Evolutionary conservation across 805 yeast species (phyloP), one percentile per base, ranked within the genome.

Genomic region (Candida vartiovaarae): DNA sequence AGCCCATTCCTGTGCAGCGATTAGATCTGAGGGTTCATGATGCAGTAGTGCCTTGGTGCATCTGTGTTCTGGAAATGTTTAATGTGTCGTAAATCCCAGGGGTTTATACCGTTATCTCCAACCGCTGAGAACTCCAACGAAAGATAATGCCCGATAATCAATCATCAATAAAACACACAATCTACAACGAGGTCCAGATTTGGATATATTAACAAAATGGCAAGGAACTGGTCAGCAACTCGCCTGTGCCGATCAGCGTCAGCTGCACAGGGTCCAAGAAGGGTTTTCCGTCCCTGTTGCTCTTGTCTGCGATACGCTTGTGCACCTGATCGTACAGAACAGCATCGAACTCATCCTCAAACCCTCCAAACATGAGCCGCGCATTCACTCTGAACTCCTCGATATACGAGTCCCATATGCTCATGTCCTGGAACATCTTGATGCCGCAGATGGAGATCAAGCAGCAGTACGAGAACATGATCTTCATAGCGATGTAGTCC

Each of bases 361-460:
- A 49, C 10, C 39, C 50, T 33, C 47, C 47, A 38, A 41, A 49
- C 36, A 32, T 36, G 5, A 32, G n/a, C n/a, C 11, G 34, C 2
- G 46, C 20, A 4, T 36, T 24, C 11, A 32, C 27, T 24, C 40
- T 46, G 34, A 49, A 55, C 36, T 45, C 49, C 9, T 40, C 40
- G 3, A 55, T 36, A 20, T 41, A 55, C 5, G 47, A 35, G 31
- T 56, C 54, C 59, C 59, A 56, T 1, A 52, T 41, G 29, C 52
- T 45, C 5, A 43, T 38, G 26, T 42, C 48, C 5, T 20, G 25
- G 26, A 48, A 48, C 36, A 56, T 41, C 41, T 50, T 53, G 36
- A 56, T 52, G 4, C 52, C 55, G 24, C 52, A 51, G 5, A 48
- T 43, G 3, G 59, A 55, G 15, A 56, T 47, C 5, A 56, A 36